phyloP scores from a whole-genome alignment of 805 yeast species.

The Sugiyamaella valdiviana region DNA sequence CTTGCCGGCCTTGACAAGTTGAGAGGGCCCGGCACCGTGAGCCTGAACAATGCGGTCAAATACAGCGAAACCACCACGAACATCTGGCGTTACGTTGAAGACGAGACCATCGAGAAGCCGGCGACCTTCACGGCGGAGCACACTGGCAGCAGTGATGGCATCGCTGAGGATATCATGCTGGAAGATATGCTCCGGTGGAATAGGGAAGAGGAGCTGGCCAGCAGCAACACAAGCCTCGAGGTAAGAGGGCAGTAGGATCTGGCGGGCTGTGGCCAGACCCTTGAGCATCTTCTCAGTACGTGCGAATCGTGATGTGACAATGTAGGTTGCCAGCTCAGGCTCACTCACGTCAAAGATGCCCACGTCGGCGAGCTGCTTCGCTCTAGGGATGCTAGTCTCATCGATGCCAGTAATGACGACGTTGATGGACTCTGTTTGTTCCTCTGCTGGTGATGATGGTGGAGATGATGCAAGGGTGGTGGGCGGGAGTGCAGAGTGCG shows the following conservation, averaged over 20 bases:
- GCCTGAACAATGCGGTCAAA: constrained; percentile 51
- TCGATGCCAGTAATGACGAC: constrained; percentile 28
- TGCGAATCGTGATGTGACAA: constrained; percentile 72
- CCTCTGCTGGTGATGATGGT: background rate
- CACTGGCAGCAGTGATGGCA: constrained; percentile 22
- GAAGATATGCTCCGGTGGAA: constrained; percentile 23
- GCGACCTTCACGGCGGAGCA: constrained; percentile 9
- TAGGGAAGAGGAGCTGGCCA: constrained; percentile 15
- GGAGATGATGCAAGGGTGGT: background rate
- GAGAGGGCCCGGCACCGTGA: constrained; percentile 46
- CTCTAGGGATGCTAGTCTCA: constrained; percentile 14
- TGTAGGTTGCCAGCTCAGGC: constrained; percentile 36
- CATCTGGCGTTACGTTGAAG: constrained; percentile 50
- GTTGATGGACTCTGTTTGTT: constrained; percentile 10
- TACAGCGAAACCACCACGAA: constrained; percentile 55
- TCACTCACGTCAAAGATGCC: constrained; percentile 51
- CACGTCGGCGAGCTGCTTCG: constrained; percentile 29
- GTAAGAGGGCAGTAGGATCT: constrained; percentile 26
- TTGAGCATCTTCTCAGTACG: constrained; percentile 83
- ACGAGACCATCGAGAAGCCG: constrained; percentile 42
- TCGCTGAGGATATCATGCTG: constrained; percentile 22
- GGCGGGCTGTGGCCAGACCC: constrained; percentile 49
- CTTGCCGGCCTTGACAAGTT: constrained; percentile 19
- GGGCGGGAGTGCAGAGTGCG: background rate
- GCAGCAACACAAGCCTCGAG: constrained; percentile 21